Percentiles rank a stretch among this genome's conserved stretches.
Conservation (phyloP, 805 yeast genomes). For the Metschnikowia noctiluminum region DNA sequence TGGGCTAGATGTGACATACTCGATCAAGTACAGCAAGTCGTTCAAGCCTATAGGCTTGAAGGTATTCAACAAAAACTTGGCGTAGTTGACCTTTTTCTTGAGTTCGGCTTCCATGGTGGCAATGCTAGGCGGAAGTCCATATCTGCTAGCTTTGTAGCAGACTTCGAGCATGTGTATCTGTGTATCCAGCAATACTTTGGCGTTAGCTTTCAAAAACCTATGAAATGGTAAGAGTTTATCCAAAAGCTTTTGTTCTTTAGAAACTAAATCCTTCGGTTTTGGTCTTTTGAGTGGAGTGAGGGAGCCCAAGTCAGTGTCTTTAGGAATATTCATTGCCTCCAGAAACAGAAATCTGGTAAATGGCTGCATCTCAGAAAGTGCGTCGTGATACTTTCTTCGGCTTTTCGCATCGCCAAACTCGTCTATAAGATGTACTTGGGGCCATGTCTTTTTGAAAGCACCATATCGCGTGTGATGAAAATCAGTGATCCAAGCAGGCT, state of each 20-base stretch:
- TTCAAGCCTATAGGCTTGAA: conserved; percentile 22
- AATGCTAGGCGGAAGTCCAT: conserved; percentile 31
- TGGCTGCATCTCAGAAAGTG: conserved; percentile 12
- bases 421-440: conserved; percentile 31
- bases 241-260: conserved; percentile 3
- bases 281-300: background rate
- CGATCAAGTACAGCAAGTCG: conserved; percentile 18
- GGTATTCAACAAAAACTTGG: conserved; percentile 19
- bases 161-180: conserved; percentile 33
- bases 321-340: conserved; percentile 9
- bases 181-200: conserved; percentile 18
- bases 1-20: conserved; percentile 13
- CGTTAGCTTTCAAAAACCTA: conserved; percentile 21
- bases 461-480: conserved; percentile 22
- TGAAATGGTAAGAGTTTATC: conserved; percentile 18
- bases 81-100: conserved; percentile 21
- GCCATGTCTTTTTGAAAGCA: conserved; percentile 28
- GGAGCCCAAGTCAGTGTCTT: background rate
- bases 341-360: conserved; percentile 9
- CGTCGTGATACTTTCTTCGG: conserved; percentile 16
- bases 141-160: conserved; percentile 27
- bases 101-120: conserved; percentile 26
- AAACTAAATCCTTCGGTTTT: background rate
- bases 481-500: conserved; percentile 19
- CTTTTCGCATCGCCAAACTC: conserved; percentile 20